phyloP scores from a whole-genome alignment of 2,329 filamentous ascomycete genomes.

The Arthrobotrys iridis region DNA sequence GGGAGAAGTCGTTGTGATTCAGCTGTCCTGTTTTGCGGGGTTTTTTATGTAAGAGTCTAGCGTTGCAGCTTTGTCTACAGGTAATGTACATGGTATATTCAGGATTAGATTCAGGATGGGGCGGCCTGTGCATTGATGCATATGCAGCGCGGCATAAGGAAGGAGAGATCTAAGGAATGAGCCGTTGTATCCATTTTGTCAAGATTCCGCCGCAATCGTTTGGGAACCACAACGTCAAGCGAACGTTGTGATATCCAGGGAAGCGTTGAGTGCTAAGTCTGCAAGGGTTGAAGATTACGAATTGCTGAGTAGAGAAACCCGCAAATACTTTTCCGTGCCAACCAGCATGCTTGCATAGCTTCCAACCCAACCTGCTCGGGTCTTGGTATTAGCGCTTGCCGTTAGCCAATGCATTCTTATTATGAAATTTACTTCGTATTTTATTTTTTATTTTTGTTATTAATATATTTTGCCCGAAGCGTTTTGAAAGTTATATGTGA shows the following conservation, averaged over 20 bases:
- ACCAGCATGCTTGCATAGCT: slow-evolving; percentile 8
- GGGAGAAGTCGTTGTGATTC: slow-evolving; percentile 39
- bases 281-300: slow-evolving; percentile 37
- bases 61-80: slow-evolving; percentile 11
- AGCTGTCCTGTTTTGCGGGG: slow-evolving; percentile 8
- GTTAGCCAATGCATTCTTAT: neutral
- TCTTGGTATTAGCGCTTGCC: slow-evolving; percentile 12
- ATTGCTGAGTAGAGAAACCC: slow-evolving; percentile 12
- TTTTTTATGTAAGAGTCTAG: slow-evolving; percentile 27
- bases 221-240: neutral
- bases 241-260: slow-evolving; percentile 8
- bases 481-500: no score
- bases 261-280: slow-evolving; percentile 10
- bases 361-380: slow-evolving; percentile 10
- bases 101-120: slow-evolving; percentile 14
- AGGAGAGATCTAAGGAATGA: slow-evolving; percentile 2
- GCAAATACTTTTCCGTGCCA: slow-evolving; percentile 2
- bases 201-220: neutral
- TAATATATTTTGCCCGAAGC: no score
- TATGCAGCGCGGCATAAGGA: slow-evolving; percentile 13
- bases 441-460: no score
- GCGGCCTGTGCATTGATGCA: slow-evolving; percentile 21
- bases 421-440: no score
- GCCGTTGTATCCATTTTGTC: slow-evolving; percentile 1
- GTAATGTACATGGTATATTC: no score